Conservation (phyloP, 2,329 filamentous ascomycete species). For the Colletotrichum sp. region DNA sequence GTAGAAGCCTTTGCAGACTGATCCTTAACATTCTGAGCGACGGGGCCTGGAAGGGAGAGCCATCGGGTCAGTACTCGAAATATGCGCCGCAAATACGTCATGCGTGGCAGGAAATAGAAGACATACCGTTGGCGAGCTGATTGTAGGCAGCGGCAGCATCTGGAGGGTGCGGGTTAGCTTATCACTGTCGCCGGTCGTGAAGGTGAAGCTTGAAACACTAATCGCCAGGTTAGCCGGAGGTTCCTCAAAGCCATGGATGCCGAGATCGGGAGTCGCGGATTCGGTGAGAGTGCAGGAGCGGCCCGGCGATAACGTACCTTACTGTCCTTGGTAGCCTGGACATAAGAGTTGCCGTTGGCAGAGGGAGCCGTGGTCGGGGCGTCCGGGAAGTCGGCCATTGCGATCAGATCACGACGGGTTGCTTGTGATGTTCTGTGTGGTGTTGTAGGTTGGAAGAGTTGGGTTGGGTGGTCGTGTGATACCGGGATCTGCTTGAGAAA, state of each 20-base stretch:
- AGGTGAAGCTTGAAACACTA: slow-evolving; percentile 36
- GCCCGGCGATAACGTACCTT: slow-evolving; percentile 45
- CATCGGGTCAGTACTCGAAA: slow-evolving; percentile 3
- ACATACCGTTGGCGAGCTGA: slow-evolving; percentile 52
- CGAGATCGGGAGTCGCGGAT: neutral
- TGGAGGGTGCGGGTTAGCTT: slow-evolving; percentile 39
- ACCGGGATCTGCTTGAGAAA: neutral
- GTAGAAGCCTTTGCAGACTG: slow-evolving; percentile 58
- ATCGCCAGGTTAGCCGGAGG: slow-evolving; percentile 34
- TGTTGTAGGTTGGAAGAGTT: slow-evolving; percentile 13
- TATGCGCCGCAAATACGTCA: slow-evolving; percentile 2
- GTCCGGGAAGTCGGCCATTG: slow-evolving; percentile 49
- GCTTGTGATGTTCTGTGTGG: neutral
- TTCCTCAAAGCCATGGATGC: slow-evolving; percentile 7
- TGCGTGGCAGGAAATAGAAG: neutral
- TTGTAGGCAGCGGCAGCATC: slow-evolving; percentile 56
- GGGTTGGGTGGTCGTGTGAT: slow-evolving; percentile 15
- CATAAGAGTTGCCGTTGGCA: slow-evolving; percentile 51
- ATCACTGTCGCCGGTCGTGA: slow-evolving; percentile 23
- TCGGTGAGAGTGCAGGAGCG: neutral
- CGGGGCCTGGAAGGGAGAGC: slow-evolving; percentile 50
- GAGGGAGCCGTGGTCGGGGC: slow-evolving; percentile 32
- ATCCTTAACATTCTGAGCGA: slow-evolving; percentile 64
- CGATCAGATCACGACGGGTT: slow-evolving; percentile 28
- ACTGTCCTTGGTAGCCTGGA: slow-evolving; percentile 58